These are phyloP conservation scores for Cydonia oblonga DNA, from an alignment of 331 rosid genomes.

Conservation along the genomic window DNA sequence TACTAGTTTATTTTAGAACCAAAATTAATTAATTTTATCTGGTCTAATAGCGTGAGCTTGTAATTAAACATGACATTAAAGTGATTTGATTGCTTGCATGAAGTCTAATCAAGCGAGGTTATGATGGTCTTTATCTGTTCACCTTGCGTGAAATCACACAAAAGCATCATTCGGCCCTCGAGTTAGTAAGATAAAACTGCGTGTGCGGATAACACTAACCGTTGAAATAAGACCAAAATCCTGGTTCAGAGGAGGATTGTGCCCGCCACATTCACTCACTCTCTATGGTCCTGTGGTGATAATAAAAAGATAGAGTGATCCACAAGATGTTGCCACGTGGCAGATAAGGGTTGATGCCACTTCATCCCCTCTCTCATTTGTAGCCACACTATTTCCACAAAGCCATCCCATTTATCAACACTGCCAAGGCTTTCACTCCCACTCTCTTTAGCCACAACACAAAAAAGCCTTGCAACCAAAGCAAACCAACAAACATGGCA, in stretches of 20 bases:
- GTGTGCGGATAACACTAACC: too few species aligned
- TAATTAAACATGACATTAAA: too few species aligned
- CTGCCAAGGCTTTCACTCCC: background rate
- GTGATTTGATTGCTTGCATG: too few species aligned
- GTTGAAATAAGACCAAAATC: background rate
- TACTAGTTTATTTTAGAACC: too few species aligned
- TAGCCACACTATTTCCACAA: slow-evolving; percentile 28
- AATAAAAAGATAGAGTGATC: slow-evolving; percentile 22
- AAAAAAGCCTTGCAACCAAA: background rate
- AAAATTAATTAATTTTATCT: too few species aligned
- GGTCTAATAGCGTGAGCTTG: too few species aligned
- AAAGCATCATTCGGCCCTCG: accelerated
- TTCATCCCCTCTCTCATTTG: background rate
- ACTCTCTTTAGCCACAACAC: background rate
- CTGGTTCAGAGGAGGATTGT: slow-evolving; percentile 3
- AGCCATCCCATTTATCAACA: slow-evolving; percentile 3
- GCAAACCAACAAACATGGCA: slow-evolving; percentile 11
- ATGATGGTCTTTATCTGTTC: too few species aligned
- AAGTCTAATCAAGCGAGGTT: too few species aligned
- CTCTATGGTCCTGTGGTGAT: slow-evolving; percentile 1
- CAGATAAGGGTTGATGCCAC: slow-evolving; percentile 37
- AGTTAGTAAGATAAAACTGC: too few species aligned
- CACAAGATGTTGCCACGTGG: slow-evolving; percentile 37
- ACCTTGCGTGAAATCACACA: too few species aligned
- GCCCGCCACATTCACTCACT: slow-evolving; percentile 25